Conservation (phyloP, 2,329 filamentous ascomycete genomes). For the Beauveria sp. region DNA sequence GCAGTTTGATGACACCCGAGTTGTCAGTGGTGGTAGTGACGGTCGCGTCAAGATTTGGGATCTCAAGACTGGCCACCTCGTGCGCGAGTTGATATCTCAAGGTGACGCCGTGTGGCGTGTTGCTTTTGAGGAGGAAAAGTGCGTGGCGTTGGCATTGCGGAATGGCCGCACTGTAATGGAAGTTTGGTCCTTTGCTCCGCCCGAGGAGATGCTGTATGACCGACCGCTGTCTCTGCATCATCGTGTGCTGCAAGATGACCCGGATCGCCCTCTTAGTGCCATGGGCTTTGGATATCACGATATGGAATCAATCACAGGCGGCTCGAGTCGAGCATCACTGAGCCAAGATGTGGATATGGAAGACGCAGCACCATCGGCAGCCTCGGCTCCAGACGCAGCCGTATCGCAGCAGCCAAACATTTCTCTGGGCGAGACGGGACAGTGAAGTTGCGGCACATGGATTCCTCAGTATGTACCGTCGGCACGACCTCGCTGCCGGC, state of each 20-base stretch:
- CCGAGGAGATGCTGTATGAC: constrained; percentile 57
- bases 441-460: background rate
- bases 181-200: constrained; percentile 93
- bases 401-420: background rate
- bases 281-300: constrained; percentile 38
- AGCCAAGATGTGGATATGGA: constrained; percentile 48
- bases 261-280: constrained; percentile 44
- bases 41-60: constrained; percentile 99
- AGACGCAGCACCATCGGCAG: constrained; percentile 48
- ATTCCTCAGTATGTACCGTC: background rate
- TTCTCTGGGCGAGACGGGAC: background rate
- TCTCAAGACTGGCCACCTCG: constrained; percentile 79
- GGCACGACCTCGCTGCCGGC: constrained; percentile 15
- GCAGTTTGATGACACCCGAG: constrained; percentile 92
- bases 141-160: constrained; percentile 86
- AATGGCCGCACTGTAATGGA: constrained; percentile 92
- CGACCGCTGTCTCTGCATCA: constrained; percentile 43
- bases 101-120: constrained; percentile 97
- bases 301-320: constrained; percentile 21
- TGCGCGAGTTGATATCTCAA: constrained; percentile 83
- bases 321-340: constrained; percentile 26
- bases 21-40: constrained; percentile 93
- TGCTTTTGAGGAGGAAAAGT: constrained; percentile 97
- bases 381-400: constrained; percentile 33
- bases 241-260: constrained; percentile 36